Conservation (phyloP, 1,284 basidiomycete genomes). For the Sporisorium graminicola region DNA sequence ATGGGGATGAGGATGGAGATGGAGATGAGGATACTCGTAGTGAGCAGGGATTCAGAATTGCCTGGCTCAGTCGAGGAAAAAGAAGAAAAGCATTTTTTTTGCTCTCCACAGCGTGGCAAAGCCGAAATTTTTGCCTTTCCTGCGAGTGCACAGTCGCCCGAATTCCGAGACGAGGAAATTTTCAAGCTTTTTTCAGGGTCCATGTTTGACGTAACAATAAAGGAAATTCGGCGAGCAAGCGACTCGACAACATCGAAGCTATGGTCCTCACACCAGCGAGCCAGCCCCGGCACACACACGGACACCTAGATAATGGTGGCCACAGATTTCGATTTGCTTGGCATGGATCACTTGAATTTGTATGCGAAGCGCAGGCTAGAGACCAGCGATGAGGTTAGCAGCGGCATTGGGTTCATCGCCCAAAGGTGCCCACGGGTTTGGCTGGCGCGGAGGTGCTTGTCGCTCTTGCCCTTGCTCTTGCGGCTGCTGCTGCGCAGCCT, state of each 20-base stretch:
- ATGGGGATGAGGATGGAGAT: background rate
- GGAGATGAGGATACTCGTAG: too few relatives aligned
- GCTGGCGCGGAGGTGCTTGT: slow-evolving; percentile 11
- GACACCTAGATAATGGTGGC: too few relatives aligned
- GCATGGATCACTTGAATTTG: too few relatives aligned
- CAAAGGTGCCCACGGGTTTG: slow-evolving; percentile 37
- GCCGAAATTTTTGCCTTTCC: slow-evolving; percentile 27
- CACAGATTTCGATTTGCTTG: too few relatives aligned
- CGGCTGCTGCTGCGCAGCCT: slow-evolving; percentile 20
- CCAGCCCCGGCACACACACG: background rate
- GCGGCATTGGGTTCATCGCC: slow-evolving; percentile 40
- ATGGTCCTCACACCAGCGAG: background rate
- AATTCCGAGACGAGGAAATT: slow-evolving; percentile 26
- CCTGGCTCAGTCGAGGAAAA: slow-evolving; percentile 1
- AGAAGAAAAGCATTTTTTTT: background rate
- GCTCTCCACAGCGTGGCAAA: slow-evolving; percentile 11
- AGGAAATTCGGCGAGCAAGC: background rate
- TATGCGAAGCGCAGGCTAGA: too few relatives aligned
- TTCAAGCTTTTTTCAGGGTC: slow-evolving; percentile 12
- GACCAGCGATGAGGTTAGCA: slow-evolving; percentile 35
- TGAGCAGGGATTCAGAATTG: background rate
- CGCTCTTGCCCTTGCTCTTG: slow-evolving; percentile 7
- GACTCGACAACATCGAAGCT: background rate
- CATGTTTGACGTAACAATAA: background rate
- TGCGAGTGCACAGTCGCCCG: background rate